phyloP scores from a whole-genome alignment of 768 basidiomycete species.

The Mycena amicta region DNA sequence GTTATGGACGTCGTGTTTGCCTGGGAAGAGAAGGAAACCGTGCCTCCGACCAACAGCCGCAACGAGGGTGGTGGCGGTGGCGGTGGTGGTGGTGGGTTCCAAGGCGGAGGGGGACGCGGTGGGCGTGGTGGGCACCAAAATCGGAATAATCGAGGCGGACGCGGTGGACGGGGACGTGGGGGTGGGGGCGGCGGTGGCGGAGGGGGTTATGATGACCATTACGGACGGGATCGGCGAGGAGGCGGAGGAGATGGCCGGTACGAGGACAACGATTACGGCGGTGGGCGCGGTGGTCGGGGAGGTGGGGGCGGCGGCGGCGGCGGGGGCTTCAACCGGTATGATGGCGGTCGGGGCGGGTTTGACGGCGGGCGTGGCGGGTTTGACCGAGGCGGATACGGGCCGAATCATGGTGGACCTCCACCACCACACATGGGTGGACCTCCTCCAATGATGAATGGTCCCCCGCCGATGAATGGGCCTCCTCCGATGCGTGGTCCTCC shows the following conservation, averaged over 20 bases:
- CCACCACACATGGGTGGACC: not conserved
- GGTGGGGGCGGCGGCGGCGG: slow-evolving; percentile 31
- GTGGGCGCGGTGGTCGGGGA: slow-evolving; percentile 24
- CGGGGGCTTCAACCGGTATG: no score
- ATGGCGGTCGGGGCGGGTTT: slow-evolving; percentile 41
- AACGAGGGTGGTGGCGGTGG: slow-evolving; percentile 36
- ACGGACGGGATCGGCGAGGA: slow-evolving; percentile 30
- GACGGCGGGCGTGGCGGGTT: slow-evolving; percentile 35
- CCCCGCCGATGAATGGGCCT: slow-evolving; percentile 6
- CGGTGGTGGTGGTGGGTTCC: slow-evolving; percentile 37
- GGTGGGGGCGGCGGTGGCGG: slow-evolving; percentile 48
- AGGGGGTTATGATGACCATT: slow-evolving; percentile 36
- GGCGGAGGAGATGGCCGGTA: slow-evolving; percentile 44
- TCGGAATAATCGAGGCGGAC: slow-evolving; percentile 51
- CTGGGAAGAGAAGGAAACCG: slow-evolving; percentile 71
- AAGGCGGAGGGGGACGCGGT: slow-evolving; percentile 40
- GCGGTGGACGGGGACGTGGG: slow-evolving; percentile 44
- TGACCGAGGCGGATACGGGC: slow-evolving; percentile 21
- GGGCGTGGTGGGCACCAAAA: slow-evolving; percentile 45
- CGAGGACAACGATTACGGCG: slow-evolving; percentile 41
- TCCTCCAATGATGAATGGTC: slow-evolving; percentile 13
- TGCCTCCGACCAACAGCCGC: no score
- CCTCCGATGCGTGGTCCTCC: not conserved
- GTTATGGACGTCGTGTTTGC: slow-evolving; percentile 86
- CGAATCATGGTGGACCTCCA: slow-evolving; percentile 16